Evolutionary conservation across 2,329 filamentous ascomycete genomes (phyloP), one percentile per base, ranked within the genome.

Genomic region (Arthroderma sp.): DNA sequence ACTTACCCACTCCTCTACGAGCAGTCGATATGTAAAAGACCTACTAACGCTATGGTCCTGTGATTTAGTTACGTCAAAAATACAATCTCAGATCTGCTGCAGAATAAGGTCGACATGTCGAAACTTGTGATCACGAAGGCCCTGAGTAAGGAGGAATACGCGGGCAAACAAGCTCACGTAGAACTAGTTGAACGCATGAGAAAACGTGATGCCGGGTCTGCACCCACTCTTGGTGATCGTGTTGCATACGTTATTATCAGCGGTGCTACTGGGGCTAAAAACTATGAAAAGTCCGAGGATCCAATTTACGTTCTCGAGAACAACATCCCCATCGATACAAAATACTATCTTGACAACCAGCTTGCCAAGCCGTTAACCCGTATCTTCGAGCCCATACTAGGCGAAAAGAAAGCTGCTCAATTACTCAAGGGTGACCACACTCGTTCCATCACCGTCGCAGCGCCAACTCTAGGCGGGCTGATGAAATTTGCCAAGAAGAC

Each of bases 401-500:
- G 93, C 23, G 91, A 96, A 73, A 91, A 88, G 66, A 94, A 93
- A 70, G 89, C 91, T 3, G 84, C 83, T 53, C 87, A 87, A 41
- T 79, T 98, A 19, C 81, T 98, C 31, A 90, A 87, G 3, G 93
- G 93, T 59, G 93, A 91, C 64, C 93, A 98, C 73, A 98, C 93
- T 7, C 86, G 93, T n/a, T 83, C 87, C 52, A 95, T 98, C 63
- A 87, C 89, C 0, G 89, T 97, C 23, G 91, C 91, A 2, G 93
- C 89, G 19, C 91, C 94, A 0, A 87, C 87, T 0, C 82, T 95
- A 61, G 93, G 93, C 58, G 93, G 93, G 0, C 77, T 98, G 62
- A 98, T 98, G 93, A 96, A 95, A 74, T 98, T 97, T 69, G 82
- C 93, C 35, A 96, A 95, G 76, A 96, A 95, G 77, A 98, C 93